A percentile compares a stretch with the other conserved stretches of the same genome.
phyloP scores from a whole-genome alignment of 2,329 filamentous ascomycete genomes.

The Elsinoe arachidis region DNA sequence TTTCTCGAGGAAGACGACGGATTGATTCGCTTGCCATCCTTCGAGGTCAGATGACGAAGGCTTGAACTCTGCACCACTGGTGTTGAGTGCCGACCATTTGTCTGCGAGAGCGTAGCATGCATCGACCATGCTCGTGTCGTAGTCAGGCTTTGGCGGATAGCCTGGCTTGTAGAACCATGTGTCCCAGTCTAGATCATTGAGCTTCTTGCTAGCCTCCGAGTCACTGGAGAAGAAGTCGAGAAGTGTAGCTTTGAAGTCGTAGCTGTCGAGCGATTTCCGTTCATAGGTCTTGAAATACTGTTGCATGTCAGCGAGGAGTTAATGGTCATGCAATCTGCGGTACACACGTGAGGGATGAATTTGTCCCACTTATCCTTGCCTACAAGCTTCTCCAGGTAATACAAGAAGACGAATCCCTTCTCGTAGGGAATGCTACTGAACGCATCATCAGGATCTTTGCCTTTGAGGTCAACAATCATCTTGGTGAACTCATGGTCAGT shows the following conservation, averaged over 20 bases:
- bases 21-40: conserved; percentile 74
- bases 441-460: conserved; percentile 88
- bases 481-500: conserved; percentile 88
- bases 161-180: conserved; percentile 82
- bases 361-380: conserved; percentile 83
- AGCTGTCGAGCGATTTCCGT: conserved; percentile 81
- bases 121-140: conserved; percentile 81
- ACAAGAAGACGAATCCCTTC: conserved; percentile 92
- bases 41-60: conserved; percentile 62
- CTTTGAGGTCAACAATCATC: conserved; percentile 76
- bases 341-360: conserved; percentile 70
- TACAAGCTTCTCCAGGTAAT: conserved; percentile 77
- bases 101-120: conserved; percentile 73
- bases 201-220: conserved; percentile 50
- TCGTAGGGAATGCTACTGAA: conserved; percentile 92
- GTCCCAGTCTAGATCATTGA: conserved; percentile 78
- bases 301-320: conserved; percentile 2
- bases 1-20: conserved; percentile 80
- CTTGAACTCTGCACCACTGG: conserved; percentile 36
- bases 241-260: conserved; percentile 85
- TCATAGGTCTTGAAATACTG: conserved; percentile 79
- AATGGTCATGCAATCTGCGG: not conserved
- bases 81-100: conserved; percentile 60
- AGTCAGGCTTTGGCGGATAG: conserved; percentile 79
- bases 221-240: conserved; percentile 74